Percentiles rank a stretch among this genome's conserved stretches.
phyloP scores from a whole-genome alignment of 2,329 filamentous ascomycete species.

The Dendryphion nanum region DNA sequence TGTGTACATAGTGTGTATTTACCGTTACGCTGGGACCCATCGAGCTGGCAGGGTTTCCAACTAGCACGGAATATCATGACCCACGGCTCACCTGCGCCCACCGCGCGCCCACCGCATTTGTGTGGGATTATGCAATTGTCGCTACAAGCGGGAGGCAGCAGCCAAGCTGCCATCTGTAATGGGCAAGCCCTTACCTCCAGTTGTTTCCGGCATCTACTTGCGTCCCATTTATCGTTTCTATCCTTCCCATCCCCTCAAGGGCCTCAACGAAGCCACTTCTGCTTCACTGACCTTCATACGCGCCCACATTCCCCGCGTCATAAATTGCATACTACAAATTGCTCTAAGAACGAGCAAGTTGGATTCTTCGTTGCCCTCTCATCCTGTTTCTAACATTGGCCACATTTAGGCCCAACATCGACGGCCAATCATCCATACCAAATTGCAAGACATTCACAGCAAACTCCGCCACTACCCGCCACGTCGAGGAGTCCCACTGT shows the following conservation, averaged over 20 bases:
- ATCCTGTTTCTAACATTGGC: constrained; percentile 14
- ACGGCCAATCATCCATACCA: constrained; percentile 26
- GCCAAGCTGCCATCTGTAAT: background rate
- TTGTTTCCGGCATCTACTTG: constrained; percentile 20
- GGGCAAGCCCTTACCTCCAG: constrained; percentile 2
- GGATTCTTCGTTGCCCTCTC: background rate
- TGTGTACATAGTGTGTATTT: constrained; percentile 8
- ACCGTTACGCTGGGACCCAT: constrained; percentile 28
- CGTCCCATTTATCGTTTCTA: background rate
- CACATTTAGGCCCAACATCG: constrained; percentile 24
- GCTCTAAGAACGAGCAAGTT: background rate
- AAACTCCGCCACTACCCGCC: constrained; percentile 38
- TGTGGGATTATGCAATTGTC: background rate
- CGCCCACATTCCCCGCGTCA: no score
- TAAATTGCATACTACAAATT: no score
- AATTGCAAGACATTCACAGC: constrained; percentile 34
- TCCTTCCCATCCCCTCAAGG: background rate
- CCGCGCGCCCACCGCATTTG: background rate
- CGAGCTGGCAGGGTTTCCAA: constrained; percentile 23
- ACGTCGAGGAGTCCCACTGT: constrained; percentile 24
- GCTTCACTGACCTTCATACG: background rate
- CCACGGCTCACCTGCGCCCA: constrained; percentile 27
- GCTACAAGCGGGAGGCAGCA: background rate
- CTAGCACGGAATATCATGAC: constrained; percentile 15
- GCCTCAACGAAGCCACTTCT: background rate